Conservation (phyloP, 768 basidiomycete species). For the Rhodotorula sphaerocarpa region DNA sequence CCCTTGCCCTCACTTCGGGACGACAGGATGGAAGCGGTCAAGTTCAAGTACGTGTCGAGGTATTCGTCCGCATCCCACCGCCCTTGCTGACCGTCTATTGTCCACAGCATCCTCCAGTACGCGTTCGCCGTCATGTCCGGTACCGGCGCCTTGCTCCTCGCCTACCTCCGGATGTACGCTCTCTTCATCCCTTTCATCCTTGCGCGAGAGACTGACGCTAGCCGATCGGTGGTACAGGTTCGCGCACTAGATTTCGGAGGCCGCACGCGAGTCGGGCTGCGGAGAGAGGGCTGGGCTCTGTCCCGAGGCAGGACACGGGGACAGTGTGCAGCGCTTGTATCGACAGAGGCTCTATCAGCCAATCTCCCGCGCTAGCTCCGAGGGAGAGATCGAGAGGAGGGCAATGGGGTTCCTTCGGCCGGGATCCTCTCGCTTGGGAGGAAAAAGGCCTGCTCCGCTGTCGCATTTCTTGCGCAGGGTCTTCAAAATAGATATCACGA, state of each 20-base stretch:
- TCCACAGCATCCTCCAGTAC: conserved; percentile 45
- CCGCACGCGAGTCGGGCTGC: too few species aligned
- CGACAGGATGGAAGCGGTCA: conserved; percentile 46
- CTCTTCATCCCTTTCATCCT: background rate
- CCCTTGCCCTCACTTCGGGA: background rate
- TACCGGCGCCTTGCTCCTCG: conserved; percentile 44
- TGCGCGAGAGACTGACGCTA: background rate
- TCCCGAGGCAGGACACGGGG: background rate
- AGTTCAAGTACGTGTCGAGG: conserved; percentile 43
- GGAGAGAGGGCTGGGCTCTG: background rate
- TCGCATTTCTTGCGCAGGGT: too few species aligned
- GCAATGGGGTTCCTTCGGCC: too few species aligned
- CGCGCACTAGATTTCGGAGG: background rate
- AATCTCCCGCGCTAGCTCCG: too few species aligned
- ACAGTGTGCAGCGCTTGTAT: background rate
- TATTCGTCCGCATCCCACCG: background rate
- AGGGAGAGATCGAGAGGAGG: too few species aligned
- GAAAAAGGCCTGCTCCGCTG: too few species aligned
- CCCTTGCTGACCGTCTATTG: too few species aligned
- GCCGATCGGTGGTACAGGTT: background rate
- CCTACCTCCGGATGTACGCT: conserved; percentile 33
- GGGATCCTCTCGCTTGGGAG: too few species aligned
- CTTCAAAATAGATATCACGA: too few species aligned
- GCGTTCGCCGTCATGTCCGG: conserved; percentile 43
- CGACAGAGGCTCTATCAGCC: too few species aligned